Evolutionary conservation across 2,329 filamentous ascomycete species (phyloP).

Genomic region (Tolypocladium sp.): DNA sequence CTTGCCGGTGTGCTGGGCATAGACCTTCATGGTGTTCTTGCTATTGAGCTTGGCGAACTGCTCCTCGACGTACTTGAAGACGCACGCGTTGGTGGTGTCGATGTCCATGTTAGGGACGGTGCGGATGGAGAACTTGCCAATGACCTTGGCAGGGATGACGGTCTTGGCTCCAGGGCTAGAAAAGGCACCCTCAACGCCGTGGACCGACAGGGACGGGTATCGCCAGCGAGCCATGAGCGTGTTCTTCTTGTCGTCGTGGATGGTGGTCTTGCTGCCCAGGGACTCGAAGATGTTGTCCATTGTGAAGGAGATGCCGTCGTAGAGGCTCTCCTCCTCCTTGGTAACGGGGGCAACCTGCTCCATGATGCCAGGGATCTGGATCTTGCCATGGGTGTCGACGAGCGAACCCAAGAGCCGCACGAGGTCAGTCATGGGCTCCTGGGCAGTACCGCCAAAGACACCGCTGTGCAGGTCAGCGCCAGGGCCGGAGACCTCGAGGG

Average conservation of each 20-base stretch:
- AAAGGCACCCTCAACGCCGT: slow-evolving; percentile 93
- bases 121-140: slow-evolving; percentile 96
- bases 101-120: slow-evolving; percentile 98
- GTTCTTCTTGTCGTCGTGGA: slow-evolving; percentile 79
- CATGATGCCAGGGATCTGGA: slow-evolving; percentile 85
- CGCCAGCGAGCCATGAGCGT: slow-evolving; percentile 96
- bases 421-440: slow-evolving; percentile 98
- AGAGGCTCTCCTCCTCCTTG: slow-evolving; percentile 78
- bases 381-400: slow-evolving; percentile 85
- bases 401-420: slow-evolving; percentile 72
- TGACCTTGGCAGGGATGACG: slow-evolving; percentile 95
- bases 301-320: slow-evolving; percentile 82
- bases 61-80: slow-evolving; percentile 75
- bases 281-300: slow-evolving; percentile 95
- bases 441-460: slow-evolving; percentile 91
- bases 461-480: slow-evolving; percentile 92
- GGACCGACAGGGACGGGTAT: slow-evolving; percentile 85
- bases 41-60: slow-evolving; percentile 79
- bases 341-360: slow-evolving; percentile 88
- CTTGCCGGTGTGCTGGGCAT: slow-evolving; percentile 82
- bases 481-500: slow-evolving; percentile 79
- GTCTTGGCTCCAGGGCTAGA: slow-evolving; percentile 92
- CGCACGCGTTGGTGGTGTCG: slow-evolving; percentile 74
- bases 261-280: slow-evolving; percentile 78
- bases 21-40: slow-evolving; percentile 84